Base-by-base conservation (phyloP, 2,329 filamentous ascomycete species). In the Sphaerulina populicola region DNA sequence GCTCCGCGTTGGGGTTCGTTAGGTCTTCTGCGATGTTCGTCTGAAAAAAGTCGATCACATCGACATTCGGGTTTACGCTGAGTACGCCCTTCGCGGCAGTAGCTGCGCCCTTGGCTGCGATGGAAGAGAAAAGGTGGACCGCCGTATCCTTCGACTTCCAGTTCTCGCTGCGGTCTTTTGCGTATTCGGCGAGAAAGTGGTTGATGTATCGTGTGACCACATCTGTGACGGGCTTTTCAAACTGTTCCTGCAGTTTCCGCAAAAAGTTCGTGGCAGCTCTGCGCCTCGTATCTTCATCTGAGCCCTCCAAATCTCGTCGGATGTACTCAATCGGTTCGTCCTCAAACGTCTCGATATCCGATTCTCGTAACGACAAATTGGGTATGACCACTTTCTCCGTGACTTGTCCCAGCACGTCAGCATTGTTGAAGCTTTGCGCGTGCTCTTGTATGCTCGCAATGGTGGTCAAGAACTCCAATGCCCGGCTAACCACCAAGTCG, bases 261-360 rank as follows among this genome's bases (percentile, higher is more conserved):
- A 98, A 72, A 72, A 98, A 98, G 68, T 97, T 93, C 0, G 91
- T 97, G 0, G 94, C 90, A 37, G 93, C 91, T 63, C 93, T 80
- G 60, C 93, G 79, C 64, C 93, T 79, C 1, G 93, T 98, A 67
- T 97, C 93, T 49, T 86, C 94, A 69, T 98, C 93, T 1, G 93
- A 96, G 6, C 93, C 93, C 68, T 98, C 93, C 43, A 98, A 75
- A 69, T 98, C 93, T 63, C 89, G 81, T 57, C 93, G 81, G 64
- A 98, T 98, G 66, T 94, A 98, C 69, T 98, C 93, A 59, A 98
- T 98, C 0, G 93, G 93, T 72, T 98, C 94, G 66, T 98, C 94
- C 67, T 98, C 93, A 62, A 98, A 97, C 59, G 95, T 78, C 68
- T 98, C 93, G 49, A 95, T 79, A 59, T 98, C 94, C 0, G 90